Evolutionary conservation across 306 rosid genomes (phyloP).

Genomic region (Coriaria nepalensis): DNA sequence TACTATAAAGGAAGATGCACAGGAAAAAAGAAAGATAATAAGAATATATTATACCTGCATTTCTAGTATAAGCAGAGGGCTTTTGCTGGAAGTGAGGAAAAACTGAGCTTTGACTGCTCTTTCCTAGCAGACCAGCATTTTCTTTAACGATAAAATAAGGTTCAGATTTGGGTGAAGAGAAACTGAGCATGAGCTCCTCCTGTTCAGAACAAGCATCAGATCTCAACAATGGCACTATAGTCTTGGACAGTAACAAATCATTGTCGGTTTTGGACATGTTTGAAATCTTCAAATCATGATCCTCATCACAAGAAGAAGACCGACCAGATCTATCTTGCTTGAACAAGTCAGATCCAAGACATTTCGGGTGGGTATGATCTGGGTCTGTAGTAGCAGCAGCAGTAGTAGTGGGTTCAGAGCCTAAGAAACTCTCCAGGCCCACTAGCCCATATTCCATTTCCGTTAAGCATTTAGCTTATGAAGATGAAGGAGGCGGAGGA

Average conservation of each 20-base stretch:
- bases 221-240: conserved; percentile 34
- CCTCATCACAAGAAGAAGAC: background rate
- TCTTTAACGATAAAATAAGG: conserved; percentile 17
- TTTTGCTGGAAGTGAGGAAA: conserved; percentile 20
- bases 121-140: conserved; percentile 4
- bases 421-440: conserved; percentile 29
- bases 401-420: conserved; percentile 11
- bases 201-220: conserved; percentile 18
- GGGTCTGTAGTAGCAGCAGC: conserved; percentile 11
- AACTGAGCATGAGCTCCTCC: conserved; percentile 44
- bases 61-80: conserved; percentile 17
- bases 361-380: conserved; percentile 9
- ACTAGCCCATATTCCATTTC: conserved; percentile 36
- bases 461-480: conserved; percentile 25
- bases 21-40: background rate
- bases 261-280: conserved; percentile 22
- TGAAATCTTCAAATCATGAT: conserved; percentile 26
- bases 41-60: conserved; percentile 16
- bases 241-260: conserved; percentile 11
- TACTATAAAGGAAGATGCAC: background rate
- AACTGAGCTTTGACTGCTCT: conserved; percentile 10
- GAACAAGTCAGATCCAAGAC: conserved; percentile 31
- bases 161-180: conserved; percentile 28
- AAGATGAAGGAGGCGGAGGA: background rate
- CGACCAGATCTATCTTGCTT: conserved; percentile 27